Evolutionary conservation across 805 yeast species (phyloP), one percentile per base, ranked within the genome.

Genomic region (Candida nitratophila): DNA sequence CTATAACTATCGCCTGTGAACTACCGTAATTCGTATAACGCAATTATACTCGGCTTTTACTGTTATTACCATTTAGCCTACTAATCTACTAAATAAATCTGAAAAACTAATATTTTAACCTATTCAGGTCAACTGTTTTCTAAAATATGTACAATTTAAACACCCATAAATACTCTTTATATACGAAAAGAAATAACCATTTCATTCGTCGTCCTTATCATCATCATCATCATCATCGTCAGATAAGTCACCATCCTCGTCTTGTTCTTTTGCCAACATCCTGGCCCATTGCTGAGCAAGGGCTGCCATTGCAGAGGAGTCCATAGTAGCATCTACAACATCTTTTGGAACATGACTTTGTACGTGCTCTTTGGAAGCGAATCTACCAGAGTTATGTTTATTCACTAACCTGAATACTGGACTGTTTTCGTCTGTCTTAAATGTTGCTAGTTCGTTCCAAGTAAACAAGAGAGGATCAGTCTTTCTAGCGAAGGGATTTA

Each of bases 291-390:
- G 70, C 46, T 70, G 70, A 0, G 85, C 79, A 49, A 86, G 64
- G 41, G 83, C 89, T 12, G 77, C 80, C 74, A 88, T 82, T 0
- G 83, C 75, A 19, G 73, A 70, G 0, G 90, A 74, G 51, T 84
- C 81, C 52, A 79, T 55, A 30, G 86, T 72, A 2, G 96, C 96
- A 58, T 88, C 93, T 4, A 93, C 84, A 19, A 93, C 79, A 55
- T 93, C 99, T 42, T 76, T 71, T 0, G 99, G 99, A 2, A 93
- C 96, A 55, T 86, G 90, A 59, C 82, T 87, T 54, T 91, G 96
- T 2, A 95, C 78, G 57, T 87, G 91, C 41, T 87, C 95, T 50
- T 84, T 86, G 0, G 79, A 65, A 0, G 87, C 83, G 67, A 89
- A 89, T 27, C 91, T 69, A 0, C 88, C 86, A 7, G 85, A 66